Conservation (phyloP, 495 filamentous ascomycete species). For the Xylaria nigripes region DNA sequence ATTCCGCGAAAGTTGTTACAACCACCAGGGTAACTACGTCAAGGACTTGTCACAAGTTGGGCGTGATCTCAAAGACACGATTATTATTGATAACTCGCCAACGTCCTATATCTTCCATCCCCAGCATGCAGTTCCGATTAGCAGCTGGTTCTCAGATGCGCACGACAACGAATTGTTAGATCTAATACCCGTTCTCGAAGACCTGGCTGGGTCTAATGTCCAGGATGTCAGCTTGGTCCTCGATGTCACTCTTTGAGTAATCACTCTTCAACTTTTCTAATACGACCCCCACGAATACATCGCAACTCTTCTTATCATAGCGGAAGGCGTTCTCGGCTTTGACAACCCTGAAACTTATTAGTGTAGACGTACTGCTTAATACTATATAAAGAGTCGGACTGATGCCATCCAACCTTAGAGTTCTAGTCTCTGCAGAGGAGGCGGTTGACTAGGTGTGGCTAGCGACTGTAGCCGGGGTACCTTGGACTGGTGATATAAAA, state of each 20-base stretch:
- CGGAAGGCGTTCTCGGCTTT: constrained; percentile 43
- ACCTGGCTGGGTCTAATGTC: constrained; percentile 79
- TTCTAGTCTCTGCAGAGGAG: constrained; percentile 4
- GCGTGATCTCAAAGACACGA: constrained; percentile 91
- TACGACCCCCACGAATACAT: constrained; percentile 14
- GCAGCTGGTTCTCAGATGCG: constrained; percentile 99
- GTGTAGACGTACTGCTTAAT: constrained; percentile 37
- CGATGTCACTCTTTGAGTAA: constrained; percentile 77
- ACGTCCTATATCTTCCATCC: constrained; percentile 99
- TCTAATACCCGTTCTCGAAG: constrained; percentile 96
- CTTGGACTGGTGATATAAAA: neutral
- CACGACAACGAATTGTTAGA: constrained; percentile 99
- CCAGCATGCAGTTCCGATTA: constrained; percentile 97
- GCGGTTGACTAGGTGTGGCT: constrained; percentile 1
- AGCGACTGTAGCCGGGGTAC: neutral
- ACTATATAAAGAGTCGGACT: constrained; percentile 25
- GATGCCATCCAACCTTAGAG: constrained; percentile 5
- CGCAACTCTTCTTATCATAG: constrained; percentile 36
- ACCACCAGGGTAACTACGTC: constrained; percentile 98
- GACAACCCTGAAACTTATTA: constrained; percentile 27
- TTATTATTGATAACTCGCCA: constrained; percentile 99
- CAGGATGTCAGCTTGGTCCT: constrained; percentile 95
- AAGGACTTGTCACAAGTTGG: constrained; percentile 98
- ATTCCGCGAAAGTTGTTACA: constrained; percentile 98
- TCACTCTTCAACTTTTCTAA: constrained; percentile 27